Base-by-base conservation (phyloP, 176 grass and related monocot species). In the Elaeis guineensis region DNA sequence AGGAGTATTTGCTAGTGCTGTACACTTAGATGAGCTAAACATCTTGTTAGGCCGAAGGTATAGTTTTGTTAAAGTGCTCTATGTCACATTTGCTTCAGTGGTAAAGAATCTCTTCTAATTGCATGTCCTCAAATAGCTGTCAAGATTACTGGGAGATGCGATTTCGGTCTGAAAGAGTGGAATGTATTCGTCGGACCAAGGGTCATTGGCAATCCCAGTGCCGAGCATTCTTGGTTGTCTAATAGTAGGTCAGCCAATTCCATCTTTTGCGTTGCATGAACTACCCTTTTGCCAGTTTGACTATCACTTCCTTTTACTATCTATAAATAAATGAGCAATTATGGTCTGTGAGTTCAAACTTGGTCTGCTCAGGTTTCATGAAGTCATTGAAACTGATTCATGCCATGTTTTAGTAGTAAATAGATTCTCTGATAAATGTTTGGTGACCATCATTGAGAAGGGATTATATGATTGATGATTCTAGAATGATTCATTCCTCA, bases 21-120 rank as follows among this genome's bases (percentile, higher is more conserved):
- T 90, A 4, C 80, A 75, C 77, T 65, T 96, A 23, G 92, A 90
- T 25, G 92, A 88, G 79, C 69, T 96, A 54, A 87, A 75, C 72
- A 82, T 87, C 64, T 58, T 96, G 29, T 35, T 97, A 52, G 80
- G 83, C 0, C 54, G 77, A 35, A 91, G 87, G 92, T 85, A 78
- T 61, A 50, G 2, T 25, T 52, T 55, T 9, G 12, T 17, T 60
- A 2, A 55, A 15, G 63, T 58, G 16, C 39, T 16, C 3, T 52
- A 49, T 61, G 4, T 7, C 23, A 28, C 19, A 4, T 25, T 5
- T 53, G 32, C 25, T 69, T 26, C 52, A 64, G 32, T 17, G 50
- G 1, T 50, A 15, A 51, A 22, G 21, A 59, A 14, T 49, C 16
- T 23, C 28, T 5, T 57, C 14, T 62, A 5, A 74, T 1, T 17